Base-by-base conservation (phyloP, 2,329 filamentous ascomycete species). In the Dactylellina sp. region DNA sequence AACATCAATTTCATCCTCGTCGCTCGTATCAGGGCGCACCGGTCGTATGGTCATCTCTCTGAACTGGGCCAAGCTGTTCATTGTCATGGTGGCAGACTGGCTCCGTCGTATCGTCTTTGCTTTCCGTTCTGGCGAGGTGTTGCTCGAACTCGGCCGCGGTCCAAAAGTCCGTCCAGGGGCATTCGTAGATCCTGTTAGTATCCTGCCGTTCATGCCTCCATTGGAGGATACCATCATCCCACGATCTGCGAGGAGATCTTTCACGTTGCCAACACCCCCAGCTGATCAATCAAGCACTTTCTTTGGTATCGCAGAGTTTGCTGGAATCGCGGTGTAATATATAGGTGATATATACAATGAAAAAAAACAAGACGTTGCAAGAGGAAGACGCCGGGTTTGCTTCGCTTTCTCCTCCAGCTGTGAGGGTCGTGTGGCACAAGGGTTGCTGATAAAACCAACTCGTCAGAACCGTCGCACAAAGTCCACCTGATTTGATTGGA, bases 181-280 rank as follows among this genome's bases (percentile, higher is more conserved):
- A 7, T 11, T 18, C 4, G 49, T 40, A 20, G 66, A 49, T 18
- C 56, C 65, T 28, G 56, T 28, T 25, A 50, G 28, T 44, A 49
- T 52, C 61, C 61, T 61, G 20, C 50, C 42, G 28, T 47, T 50
- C 20, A 25, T 61, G 6, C 39, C 49, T 20, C 61, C 49, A 49
- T 74, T 74, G 49, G 63, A 22, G 14, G 55, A 60, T n/a, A 66
- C 56, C 70, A 65, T 74, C 70, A 64, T 74, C 57, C 40, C 50
- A 61, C 25, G 35, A 46, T 42, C 37, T 61, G 24, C 47, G 24
- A 4, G 24, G 32, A 22, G 42, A 59, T 53, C 39, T 18, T 44
- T 42, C 40, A 20, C 16, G 49, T 50, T 49, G 35, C 16, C 55
- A 50, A 42, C 25, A 37, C 18, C 55, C 32, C 47, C 28, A 12